phyloP scores from a whole-genome alignment of 768 basidiomycete genomes.

The Solioccasus polychromus region DNA sequence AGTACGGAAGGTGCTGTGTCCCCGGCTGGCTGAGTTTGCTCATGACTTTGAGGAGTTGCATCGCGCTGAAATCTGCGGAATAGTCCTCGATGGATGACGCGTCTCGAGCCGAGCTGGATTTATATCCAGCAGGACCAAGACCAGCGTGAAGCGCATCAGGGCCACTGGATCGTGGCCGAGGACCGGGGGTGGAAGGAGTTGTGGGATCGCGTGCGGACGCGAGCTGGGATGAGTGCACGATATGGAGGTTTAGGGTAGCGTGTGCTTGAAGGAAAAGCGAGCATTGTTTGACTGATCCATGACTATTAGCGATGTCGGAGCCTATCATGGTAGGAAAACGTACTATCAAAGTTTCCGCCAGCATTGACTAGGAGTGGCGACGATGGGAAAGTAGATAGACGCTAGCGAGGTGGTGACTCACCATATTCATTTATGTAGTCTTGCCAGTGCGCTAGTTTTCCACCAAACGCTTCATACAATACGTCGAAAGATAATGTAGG shows the following conservation, averaged over 20 bases:
- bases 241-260: conserved; percentile 78
- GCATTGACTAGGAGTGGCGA: conserved; percentile 56
- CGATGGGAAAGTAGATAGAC: conserved; percentile 3
- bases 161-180: conserved; percentile 34
- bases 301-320: conserved; percentile 5
- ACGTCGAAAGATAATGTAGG: conserved; percentile 62
- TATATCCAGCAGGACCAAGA: conserved; percentile 61
- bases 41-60: conserved; percentile 81
- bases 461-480: conserved; percentile 78
- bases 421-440: conserved; percentile 77
- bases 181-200: conserved; percentile 31
- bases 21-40: conserved; percentile 65
- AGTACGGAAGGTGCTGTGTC: conserved; percentile 69
- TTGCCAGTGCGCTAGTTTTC: conserved; percentile 79
- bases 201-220: conserved; percentile 35
- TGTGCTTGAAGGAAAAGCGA: conserved; percentile 87
- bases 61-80: conserved; percentile 68
- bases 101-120: conserved; percentile 42
- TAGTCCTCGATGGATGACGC: conserved; percentile 40
- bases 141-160: conserved; percentile 55
- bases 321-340: conserved; percentile 23
- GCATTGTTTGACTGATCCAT: conserved; percentile 61
- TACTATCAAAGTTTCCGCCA: conserved; percentile 69
- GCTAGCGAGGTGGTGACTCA: conserved; percentile 22
- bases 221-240: conserved; percentile 78